Base-by-base conservation (phyloP, 768 basidiomycete genomes). In the Pulveroboletus ravenelii region DNA sequence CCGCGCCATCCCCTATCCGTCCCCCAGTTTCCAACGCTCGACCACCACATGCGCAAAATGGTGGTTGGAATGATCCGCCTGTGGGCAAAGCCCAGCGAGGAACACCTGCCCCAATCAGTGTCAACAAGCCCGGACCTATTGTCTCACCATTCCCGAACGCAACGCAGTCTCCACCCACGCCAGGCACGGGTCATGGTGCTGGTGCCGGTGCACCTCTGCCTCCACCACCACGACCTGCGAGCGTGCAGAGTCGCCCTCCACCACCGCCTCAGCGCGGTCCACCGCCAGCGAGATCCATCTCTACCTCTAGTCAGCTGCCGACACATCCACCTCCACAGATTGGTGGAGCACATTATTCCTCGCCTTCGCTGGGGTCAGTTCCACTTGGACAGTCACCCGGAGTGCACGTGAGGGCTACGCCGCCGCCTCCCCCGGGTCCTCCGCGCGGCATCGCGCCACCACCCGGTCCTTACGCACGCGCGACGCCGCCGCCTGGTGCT, bases 1-100 rank as follows among this genome's bases (percentile, higher is more conserved):
- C 71, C 6, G 59, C 69, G 20, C 67, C 69, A 10, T 60, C 67
- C 9, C 77, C 77, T 10, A 77, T 76, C 3, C 75, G 80, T 38
- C 78, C 64, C 31, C 56, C 63, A 1, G 59, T 66, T 7, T 63
- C 75, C 6, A 69, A 72, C 42, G 76, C 80, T 1, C 79, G 86
- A 1, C 79, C 82, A 4, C 83, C 82, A 29, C 80, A 83, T 38
- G 72, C 73, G 27, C 87, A 86, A 44, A 83, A 84, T 27, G 80
- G 85, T 14, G 92, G 92, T 0, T 97, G 93, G 93, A 97, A 97
- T 60, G 94, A 97, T 67, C 83, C 92, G 0, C 93, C 92, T 0
- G 17, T 38, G 4, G 63, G 73, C 12, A 57, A 72, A 14, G 63
- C 72, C 9, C 65, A 77, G 15, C 67, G 77, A 37, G 82, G 84